Percentiles rank a stretch among this genome's conserved stretches.
phyloP scores from a whole-genome alignment of 805 yeast genomes.

The Candida railenensis region DNA sequence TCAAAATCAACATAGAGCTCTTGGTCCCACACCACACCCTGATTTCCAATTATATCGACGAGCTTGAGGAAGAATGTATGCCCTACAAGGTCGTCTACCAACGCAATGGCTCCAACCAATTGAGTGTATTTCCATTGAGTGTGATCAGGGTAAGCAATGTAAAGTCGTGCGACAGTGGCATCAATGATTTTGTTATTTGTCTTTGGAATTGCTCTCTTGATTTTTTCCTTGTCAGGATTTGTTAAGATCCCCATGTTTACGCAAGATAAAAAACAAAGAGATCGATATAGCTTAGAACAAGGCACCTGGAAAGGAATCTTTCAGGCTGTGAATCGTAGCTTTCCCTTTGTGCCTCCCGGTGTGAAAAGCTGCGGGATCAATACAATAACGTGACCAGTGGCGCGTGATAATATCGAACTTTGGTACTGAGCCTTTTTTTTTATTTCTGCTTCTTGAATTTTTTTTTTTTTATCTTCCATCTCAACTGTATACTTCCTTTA shows the following conservation, averaged over 20 bases:
- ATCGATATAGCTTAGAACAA: too few species aligned
- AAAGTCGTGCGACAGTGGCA: conserved; percentile 86
- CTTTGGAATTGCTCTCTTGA: conserved; percentile 87
- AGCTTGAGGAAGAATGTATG: conserved; percentile 88
- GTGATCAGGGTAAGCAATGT: conserved; percentile 85
- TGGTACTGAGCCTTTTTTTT: too few species aligned
- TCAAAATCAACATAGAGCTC: conserved; percentile 86
- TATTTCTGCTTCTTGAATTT: neutral
- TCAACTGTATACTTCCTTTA: neutral
- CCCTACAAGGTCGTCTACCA: conserved; percentile 92
- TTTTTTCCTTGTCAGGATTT: conserved; percentile 75
- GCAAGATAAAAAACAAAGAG: neutral
- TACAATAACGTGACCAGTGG: too few species aligned
- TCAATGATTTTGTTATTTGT: conserved; percentile 83
- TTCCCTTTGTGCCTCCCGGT: too few species aligned
- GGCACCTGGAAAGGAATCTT: too few species aligned
- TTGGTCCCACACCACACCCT: conserved; percentile 97
- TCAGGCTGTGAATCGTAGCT: too few species aligned
- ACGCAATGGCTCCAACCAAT: conserved; percentile 77
- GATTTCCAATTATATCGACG: conserved; percentile 77
- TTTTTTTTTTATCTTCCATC: too few species aligned
- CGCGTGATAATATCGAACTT: too few species aligned
- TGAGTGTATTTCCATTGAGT: conserved; percentile 86
- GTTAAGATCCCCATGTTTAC: conserved; percentile 38
- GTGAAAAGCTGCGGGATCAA: too few species aligned